Evolutionary conservation across 2,329 filamentous ascomycete species (phyloP).

Genomic region (Aphanocladium album): DNA sequence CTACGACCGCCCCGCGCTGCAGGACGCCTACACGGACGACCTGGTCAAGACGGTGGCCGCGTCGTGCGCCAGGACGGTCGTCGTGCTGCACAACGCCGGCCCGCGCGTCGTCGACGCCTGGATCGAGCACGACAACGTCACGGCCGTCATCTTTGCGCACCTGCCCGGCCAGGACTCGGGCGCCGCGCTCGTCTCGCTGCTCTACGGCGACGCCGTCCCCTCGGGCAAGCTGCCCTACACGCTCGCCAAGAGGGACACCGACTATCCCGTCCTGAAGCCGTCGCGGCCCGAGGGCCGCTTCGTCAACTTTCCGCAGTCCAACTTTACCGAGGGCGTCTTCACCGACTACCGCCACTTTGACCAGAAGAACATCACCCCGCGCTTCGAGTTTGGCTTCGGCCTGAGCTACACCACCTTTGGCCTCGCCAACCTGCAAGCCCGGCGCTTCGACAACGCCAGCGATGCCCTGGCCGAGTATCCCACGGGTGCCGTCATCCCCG

Average conservation of each 20-base stretch:
- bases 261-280: conserved; percentile 45
- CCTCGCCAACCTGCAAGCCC: conserved; percentile 39
- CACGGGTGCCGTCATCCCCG: conserved; percentile 33
- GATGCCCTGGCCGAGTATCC: too few species aligned
- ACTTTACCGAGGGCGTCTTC: conserved; percentile 48
- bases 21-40: conserved; percentile 60
- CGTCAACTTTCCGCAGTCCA: conserved; percentile 44
- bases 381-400: conserved; percentile 54
- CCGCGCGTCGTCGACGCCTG: conserved; percentile 55
- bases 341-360: conserved; percentile 54
- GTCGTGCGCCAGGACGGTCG: conserved; percentile 57
- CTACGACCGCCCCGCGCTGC: conserved; percentile 55
- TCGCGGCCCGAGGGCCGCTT: conserved; percentile 47
- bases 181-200: conserved; percentile 46
- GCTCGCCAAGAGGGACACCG: conserved; percentile 48
- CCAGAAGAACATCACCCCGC: conserved; percentile 39
- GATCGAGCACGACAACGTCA: conserved; percentile 59
- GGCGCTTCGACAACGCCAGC: too few species aligned
- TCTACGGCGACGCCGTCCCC: conserved; percentile 53
- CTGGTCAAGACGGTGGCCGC: conserved; percentile 54
- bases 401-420: conserved; percentile 51
- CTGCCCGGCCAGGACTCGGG: conserved; percentile 61
- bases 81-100: conserved; percentile 61
- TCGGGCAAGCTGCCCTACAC: conserved; percentile 60
- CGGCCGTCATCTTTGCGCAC: conserved; percentile 58